Percentiles rank a stretch among this genome's conserved stretches.
These are phyloP conservation scores for Fusarium sp. DNA, from an alignment of 2,329 filamentous ascomycete species.

Conservation along the genomic window DNA sequence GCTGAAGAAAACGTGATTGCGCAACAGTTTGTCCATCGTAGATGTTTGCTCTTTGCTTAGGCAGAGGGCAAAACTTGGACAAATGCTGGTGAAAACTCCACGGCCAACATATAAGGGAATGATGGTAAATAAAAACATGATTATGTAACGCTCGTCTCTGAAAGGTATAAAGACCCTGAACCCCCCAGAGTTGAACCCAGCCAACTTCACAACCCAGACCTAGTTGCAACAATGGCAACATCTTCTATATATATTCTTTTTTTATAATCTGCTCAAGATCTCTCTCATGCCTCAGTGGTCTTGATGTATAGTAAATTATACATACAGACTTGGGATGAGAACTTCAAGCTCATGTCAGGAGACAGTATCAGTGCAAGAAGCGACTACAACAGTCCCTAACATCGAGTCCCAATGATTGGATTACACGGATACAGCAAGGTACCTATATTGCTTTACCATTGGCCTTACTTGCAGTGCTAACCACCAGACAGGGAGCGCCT, in stretches of 20 bases:
- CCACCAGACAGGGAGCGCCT: background rate
- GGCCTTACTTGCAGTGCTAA: background rate
- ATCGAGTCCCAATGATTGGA: background rate
- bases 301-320: no score
- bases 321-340: background rate
- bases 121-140: background rate
- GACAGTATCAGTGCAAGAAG: background rate
- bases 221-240: background rate
- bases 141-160: background rate
- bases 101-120: rapidly evolving
- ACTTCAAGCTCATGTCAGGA: background rate
- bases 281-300: no score
- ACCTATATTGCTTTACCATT: background rate
- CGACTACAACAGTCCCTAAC: background rate
- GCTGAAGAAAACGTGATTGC: background rate
- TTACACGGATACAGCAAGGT: background rate
- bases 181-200: rapidly evolving
- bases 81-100: background rate
- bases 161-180: background rate
- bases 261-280: no score
- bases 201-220: background rate
- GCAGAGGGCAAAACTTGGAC: background rate
- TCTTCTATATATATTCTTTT: background rate
- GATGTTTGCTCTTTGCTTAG: background rate
- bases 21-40: rapidly evolving